Evolutionary conservation across 2,329 filamentous ascomycete genomes (phyloP).

Genomic region (Apiospora koreana): DNA sequence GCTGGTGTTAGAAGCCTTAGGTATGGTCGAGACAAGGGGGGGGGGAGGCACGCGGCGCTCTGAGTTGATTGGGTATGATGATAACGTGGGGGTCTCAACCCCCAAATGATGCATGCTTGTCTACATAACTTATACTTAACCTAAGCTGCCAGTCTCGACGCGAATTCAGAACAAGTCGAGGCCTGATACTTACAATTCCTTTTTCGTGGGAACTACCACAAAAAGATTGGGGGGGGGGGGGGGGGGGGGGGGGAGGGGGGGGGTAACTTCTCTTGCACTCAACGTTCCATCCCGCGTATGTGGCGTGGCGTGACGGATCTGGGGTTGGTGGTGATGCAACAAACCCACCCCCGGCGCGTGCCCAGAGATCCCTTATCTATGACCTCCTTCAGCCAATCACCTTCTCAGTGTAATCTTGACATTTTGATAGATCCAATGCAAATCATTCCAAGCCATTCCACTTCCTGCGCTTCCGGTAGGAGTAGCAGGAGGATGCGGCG

Average conservation of each 20-base stretch:
- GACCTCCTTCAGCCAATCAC: slow-evolving; percentile 1
- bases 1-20: not conserved
- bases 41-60: not conserved
- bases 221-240: not conserved
- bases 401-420: not conserved
- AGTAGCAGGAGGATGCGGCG: no score
- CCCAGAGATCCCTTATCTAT: slow-evolving; percentile 13
- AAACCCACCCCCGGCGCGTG: not conserved
- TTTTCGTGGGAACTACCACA: not conserved
- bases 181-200: not conserved
- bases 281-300: not conserved
- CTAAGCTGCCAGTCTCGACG: no score
- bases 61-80: not conserved
- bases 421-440: not conserved
- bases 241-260: no score
- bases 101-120: not conserved
- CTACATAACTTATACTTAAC: not conserved
- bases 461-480: not conserved
- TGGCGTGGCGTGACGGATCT: not conserved
- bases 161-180: no score
- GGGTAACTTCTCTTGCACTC: not conserved
- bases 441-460: not conserved
- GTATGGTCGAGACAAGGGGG: not conserved
- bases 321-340: not conserved
- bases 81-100: not conserved